Evolutionary conservation across 257 asterid species (phyloP).

Genomic region (Petunia axillaris): DNA sequence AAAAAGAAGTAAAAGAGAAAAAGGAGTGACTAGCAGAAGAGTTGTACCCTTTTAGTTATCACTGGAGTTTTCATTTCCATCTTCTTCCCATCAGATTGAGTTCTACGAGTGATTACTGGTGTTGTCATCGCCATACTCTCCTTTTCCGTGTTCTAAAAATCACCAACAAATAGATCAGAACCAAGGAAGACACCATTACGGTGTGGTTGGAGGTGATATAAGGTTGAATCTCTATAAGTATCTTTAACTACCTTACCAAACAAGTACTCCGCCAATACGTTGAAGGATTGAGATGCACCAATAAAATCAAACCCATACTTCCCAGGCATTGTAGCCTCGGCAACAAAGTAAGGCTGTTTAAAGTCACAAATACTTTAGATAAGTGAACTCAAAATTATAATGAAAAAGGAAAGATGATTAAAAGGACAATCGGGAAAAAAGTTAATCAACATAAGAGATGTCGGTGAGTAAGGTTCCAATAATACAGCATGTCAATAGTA

Average conservation of each 20-base stretch:
- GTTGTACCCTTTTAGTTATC: conserved; percentile 65
- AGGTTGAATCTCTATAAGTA: conserved; percentile 16
- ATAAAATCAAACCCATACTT: conserved; percentile 71
- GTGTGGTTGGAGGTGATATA: conserved; percentile 2
- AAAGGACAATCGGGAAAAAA: background rate
- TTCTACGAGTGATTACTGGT: conserved; percentile 72
- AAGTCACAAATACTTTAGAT: conserved; percentile 8
- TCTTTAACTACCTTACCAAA: conserved; percentile 85
- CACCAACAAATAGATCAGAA: conserved; percentile 22
- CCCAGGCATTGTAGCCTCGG: conserved; percentile 93
- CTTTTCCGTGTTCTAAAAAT: conserved; percentile 59
- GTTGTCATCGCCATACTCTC: conserved; percentile 91
- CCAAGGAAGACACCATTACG: background rate
- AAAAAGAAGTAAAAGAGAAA: background rate
- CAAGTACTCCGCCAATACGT: conserved; percentile 79
- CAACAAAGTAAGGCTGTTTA: conserved; percentile 69
- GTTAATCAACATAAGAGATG: background rate
- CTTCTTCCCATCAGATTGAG: conserved; percentile 60
- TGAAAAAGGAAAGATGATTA: background rate
- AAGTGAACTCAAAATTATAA: background rate
- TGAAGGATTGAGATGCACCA: conserved; percentile 84
- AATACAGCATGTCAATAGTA: background rate
- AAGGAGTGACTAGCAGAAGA: background rate
- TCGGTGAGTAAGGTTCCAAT: background rate
- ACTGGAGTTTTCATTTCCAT: conserved; percentile 97